Percentiles rank a stretch among this genome's conserved stretches.
Evolutionary conservation across 108 stramenopile species (phyloP).

Genomic region (Discostella pseudostelligera): DNA sequence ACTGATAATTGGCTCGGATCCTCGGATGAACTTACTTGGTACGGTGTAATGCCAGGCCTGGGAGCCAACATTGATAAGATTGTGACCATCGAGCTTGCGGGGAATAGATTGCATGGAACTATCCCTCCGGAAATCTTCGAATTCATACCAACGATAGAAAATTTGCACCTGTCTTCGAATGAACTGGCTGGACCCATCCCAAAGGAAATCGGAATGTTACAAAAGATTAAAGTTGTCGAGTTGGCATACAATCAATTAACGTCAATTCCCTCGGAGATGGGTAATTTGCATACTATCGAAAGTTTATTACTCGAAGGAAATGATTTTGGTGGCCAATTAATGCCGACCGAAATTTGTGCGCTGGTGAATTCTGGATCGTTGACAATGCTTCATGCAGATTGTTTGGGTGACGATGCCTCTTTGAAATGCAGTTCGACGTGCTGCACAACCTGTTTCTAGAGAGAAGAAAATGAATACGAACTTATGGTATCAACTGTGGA

Average conservation of each 20-base stretch:
- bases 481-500: too few relatives aligned
- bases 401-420: conserved; percentile 8
- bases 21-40: conserved; percentile 25
- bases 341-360: conserved; percentile 21
- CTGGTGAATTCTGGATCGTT: conserved; percentile 12
- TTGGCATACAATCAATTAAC: conserved; percentile 46
- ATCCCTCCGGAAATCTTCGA: conserved; percentile 25
- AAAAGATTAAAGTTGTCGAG: conserved; percentile 12
- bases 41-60: conserved; percentile 19
- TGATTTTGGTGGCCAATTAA: conserved; percentile 15
- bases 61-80: conserved; percentile 7
- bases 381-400: conserved; percentile 25
- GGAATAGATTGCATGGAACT: conserved; percentile 14
- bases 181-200: conserved; percentile 53
- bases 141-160: conserved; percentile 10
- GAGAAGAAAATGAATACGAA: background rate
- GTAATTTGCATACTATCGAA: conserved; percentile 10
- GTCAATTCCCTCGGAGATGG: conserved; percentile 57
- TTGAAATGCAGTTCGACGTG: background rate
- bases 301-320: conserved; percentile 24
- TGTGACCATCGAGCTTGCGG: conserved; percentile 12
- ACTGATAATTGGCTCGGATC: conserved; percentile 20
- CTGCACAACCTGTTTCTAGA: background rate
- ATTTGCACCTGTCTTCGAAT: conserved; percentile 31
- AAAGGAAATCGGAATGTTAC: conserved; percentile 35